Evolutionary conservation across 306 rosid species (phyloP).

Genomic region (Leucaena leucocephala): DNA sequence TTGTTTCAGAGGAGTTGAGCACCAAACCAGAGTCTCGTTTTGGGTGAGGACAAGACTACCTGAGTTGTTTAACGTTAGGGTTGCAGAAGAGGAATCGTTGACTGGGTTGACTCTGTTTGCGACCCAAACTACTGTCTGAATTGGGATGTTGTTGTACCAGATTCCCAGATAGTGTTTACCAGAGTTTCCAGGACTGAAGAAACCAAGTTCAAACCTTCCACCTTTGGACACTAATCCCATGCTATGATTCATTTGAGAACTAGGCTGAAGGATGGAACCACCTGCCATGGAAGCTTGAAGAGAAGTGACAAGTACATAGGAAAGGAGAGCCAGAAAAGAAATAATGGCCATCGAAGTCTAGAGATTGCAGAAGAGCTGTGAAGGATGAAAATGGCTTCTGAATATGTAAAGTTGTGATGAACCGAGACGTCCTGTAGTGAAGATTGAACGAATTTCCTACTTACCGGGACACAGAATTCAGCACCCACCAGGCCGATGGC

Average conservation of each 20-base stretch:
- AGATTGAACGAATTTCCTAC: not conserved
- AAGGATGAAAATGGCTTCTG: not conserved
- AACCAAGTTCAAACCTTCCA: slow-evolving; percentile 52
- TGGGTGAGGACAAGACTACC: slow-evolving; percentile 41
- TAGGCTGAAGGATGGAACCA: slow-evolving; percentile 31
- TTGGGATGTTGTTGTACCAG: slow-evolving; percentile 43
- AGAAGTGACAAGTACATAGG: slow-evolving; percentile 1
- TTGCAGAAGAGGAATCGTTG: slow-evolving; percentile 39
- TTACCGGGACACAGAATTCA: not conserved
- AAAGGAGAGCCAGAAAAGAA: not conserved
- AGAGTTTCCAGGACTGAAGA: slow-evolving; percentile 50
- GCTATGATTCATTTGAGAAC: slow-evolving; percentile 25
- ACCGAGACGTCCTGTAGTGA: not conserved
- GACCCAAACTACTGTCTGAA: slow-evolving; percentile 46
- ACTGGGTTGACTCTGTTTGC: slow-evolving; percentile 46
- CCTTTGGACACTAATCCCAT: slow-evolving; percentile 34
- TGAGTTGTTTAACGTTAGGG: slow-evolving; percentile 28
- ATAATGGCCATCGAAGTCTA: slow-evolving; percentile 14
- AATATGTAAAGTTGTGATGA: not conserved
- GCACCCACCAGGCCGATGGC: not conserved
- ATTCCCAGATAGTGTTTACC: slow-evolving; percentile 46
- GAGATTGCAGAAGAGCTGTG: not conserved
- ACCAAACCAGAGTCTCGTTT: slow-evolving; percentile 41
- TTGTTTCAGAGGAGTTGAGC: slow-evolving; percentile 18
- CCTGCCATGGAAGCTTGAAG: slow-evolving; percentile 20